Percentiles rank a stretch among this genome's conserved stretches.
Conservation (phyloP, 495 filamentous ascomycete species). For the Staphylotrichum longicolle region DNA sequence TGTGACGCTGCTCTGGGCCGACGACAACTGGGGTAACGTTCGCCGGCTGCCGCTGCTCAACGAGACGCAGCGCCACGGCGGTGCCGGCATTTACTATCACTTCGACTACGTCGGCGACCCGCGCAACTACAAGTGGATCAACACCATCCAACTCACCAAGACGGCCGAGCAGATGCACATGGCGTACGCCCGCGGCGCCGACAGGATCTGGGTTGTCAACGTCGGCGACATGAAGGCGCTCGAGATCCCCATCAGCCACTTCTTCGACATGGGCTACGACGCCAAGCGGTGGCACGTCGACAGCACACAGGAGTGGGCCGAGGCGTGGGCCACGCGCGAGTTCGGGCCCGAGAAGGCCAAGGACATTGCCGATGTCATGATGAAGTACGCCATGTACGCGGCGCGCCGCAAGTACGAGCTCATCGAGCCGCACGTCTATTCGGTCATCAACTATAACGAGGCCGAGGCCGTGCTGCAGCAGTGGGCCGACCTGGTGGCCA, state of each 20-base stretch:
- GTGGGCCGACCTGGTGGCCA: constrained; percentile 56
- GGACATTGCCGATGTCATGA: constrained; percentile 55
- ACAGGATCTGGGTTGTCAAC: constrained; percentile 73
- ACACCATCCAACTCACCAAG: constrained; percentile 64
- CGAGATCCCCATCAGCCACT: constrained; percentile 67
- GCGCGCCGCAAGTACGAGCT: constrained; percentile 67
- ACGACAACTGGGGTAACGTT: constrained; percentile 75
- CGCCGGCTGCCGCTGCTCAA: constrained; percentile 60
- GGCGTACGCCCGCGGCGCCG: constrained; percentile 59
- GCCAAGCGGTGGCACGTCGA: constrained; percentile 52
- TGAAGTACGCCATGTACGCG: constrained; percentile 61
- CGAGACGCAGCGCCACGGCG: constrained; percentile 59
- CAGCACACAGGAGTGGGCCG: constrained; percentile 56
- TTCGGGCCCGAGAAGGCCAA: constrained; percentile 53
- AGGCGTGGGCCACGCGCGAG: constrained; percentile 57
- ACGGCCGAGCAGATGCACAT: constrained; percentile 64
- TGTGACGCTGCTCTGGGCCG: constrained; percentile 69
- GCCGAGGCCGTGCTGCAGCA: constrained; percentile 61
- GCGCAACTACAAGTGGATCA: constrained; percentile 69
- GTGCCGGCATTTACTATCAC: constrained; percentile 76
- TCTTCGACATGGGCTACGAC: constrained; percentile 66
- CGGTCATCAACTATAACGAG: constrained; percentile 68
- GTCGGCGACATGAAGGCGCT: constrained; percentile 71
- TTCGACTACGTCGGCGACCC: constrained; percentile 69
- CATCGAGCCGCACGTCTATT: constrained; percentile 62